Evolutionary conservation across 371 early-diverging fungal genomes (phyloP).

Genomic region (Conidiobolus incongruus): DNA sequence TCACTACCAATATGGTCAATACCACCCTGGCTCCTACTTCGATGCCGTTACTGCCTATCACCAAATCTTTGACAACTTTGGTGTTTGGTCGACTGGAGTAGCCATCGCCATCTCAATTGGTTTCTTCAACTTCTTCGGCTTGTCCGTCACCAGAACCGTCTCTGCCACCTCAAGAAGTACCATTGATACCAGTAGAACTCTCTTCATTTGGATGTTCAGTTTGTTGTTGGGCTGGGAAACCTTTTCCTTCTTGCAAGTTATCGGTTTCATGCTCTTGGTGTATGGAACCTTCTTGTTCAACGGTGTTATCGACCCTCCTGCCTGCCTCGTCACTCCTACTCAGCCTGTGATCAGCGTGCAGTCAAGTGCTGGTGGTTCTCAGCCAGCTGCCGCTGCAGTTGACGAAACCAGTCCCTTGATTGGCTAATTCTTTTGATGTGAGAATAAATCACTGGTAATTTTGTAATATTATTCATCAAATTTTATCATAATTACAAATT

Average conservation of each 20-base stretch:
- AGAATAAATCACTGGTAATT: too few species aligned
- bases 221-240: conserved; percentile 82
- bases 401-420: too few species aligned
- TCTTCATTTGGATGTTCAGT: conserved; percentile 86
- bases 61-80: conserved; percentile 36
- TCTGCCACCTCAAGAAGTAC: conserved; percentile 79
- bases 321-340: too few species aligned
- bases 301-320: conserved; percentile 44
- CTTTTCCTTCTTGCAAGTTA: conserved; percentile 74
- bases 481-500: too few species aligned
- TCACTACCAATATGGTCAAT: conserved; percentile 36
- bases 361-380: too few species aligned
- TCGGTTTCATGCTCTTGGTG: conserved; percentile 60
- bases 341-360: too few species aligned
- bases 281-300: conserved; percentile 84
- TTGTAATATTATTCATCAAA: too few species aligned
- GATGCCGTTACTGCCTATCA: conserved; percentile 50
- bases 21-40: conserved; percentile 45
- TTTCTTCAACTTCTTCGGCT: conserved; percentile 85
- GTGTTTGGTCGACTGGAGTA: conserved; percentile 50
- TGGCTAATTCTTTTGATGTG: too few species aligned
- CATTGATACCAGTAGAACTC: conserved; percentile 85
- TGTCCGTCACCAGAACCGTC: conserved; percentile 65
- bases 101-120: conserved; percentile 71
- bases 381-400: too few species aligned